A percentile compares a stretch with the other conserved stretches of the same genome.
Conservation (phyloP, 192 early-diverging fungal genomes). For the Backusella macrospora region DNA sequence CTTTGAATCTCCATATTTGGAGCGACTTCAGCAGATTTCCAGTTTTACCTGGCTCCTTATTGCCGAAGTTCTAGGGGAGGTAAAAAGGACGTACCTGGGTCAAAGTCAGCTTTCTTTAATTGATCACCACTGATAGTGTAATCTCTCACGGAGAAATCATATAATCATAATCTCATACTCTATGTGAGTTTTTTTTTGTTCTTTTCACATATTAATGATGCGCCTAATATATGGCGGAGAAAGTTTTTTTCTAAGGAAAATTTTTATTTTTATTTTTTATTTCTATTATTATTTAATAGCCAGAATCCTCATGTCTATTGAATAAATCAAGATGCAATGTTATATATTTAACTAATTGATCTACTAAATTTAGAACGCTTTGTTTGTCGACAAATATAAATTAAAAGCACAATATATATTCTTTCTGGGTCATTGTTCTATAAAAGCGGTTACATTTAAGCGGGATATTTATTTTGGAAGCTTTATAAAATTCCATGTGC, state of each 20-base stretch:
- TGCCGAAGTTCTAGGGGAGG: neutral
- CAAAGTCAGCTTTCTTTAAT: neutral
- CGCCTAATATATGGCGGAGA: neutral
- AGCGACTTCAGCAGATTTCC: constrained; percentile 12
- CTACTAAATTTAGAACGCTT: neutral
- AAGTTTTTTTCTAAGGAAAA: neutral
- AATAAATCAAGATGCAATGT: constrained; percentile 1
- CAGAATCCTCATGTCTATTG: neutral
- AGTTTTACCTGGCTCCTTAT: neutral
- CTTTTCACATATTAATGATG: neutral
- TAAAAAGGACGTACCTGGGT: neutral
- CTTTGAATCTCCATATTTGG: neutral
- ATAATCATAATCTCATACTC: neutral
- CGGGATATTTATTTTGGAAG: too few relatives aligned
- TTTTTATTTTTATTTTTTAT: neutral
- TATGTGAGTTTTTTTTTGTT: neutral
- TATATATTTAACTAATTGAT: neutral
- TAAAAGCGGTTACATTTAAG: too few relatives aligned
- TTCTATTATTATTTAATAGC: too few relatives aligned
- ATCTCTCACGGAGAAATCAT: neutral
- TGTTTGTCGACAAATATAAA: neutral
- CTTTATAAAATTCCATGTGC: neutral
- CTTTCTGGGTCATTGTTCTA: too few relatives aligned
- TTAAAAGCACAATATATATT: too few relatives aligned
- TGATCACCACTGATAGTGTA: neutral